phyloP scores from a whole-genome alignment of 23 red algal genomes.

The Porphyridium purpureum region DNA sequence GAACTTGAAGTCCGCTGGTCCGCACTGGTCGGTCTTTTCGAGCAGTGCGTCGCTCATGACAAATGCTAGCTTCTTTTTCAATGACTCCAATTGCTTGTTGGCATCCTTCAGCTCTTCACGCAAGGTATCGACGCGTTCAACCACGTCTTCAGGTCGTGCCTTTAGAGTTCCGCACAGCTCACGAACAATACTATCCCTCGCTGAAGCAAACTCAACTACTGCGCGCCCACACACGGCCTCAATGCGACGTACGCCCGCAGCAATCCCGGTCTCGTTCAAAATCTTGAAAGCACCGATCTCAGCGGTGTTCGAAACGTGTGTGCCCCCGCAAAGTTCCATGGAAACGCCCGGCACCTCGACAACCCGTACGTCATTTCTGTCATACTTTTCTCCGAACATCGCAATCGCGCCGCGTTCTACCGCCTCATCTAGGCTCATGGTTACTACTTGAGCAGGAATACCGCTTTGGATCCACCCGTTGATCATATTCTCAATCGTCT shows the following conservation, averaged over 20 bases:
- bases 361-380: slow-evolving; percentile 57
- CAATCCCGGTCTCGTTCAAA: slow-evolving; percentile 48
- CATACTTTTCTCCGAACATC: slow-evolving; percentile 95
- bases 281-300: slow-evolving; percentile 94
- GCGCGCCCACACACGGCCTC: slow-evolving; percentile 79
- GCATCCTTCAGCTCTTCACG: slow-evolving; percentile 43
- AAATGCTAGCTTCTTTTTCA: slow-evolving; percentile 25
- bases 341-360: slow-evolving; percentile 77
- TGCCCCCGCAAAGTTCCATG: slow-evolving; percentile 92
- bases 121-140: slow-evolving; percentile 25
- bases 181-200: slow-evolving; percentile 47
- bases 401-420: slow-evolving; percentile 66
- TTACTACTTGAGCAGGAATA: slow-evolving; percentile 21
- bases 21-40: slow-evolving; percentile 3
- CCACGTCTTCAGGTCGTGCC: slow-evolving; percentile 41
- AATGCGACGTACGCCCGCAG: slow-evolving; percentile 77
- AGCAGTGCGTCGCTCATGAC: slow-evolving; percentile 14
- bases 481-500: slow-evolving; percentile 34
- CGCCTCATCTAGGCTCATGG: slow-evolving; percentile 53
- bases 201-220: slow-evolving; percentile 26
- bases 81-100: slow-evolving; percentile 29
- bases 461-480: slow-evolving; percentile 71
- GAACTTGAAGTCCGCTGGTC: slow-evolving; percentile 1
- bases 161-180: slow-evolving; percentile 35
- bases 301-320: slow-evolving; percentile 76